Evolutionary conservation across 2,329 filamentous ascomycete species (phyloP), one percentile per base, ranked within the genome.

Genomic region (Trichoderma afroharzianum): DNA sequence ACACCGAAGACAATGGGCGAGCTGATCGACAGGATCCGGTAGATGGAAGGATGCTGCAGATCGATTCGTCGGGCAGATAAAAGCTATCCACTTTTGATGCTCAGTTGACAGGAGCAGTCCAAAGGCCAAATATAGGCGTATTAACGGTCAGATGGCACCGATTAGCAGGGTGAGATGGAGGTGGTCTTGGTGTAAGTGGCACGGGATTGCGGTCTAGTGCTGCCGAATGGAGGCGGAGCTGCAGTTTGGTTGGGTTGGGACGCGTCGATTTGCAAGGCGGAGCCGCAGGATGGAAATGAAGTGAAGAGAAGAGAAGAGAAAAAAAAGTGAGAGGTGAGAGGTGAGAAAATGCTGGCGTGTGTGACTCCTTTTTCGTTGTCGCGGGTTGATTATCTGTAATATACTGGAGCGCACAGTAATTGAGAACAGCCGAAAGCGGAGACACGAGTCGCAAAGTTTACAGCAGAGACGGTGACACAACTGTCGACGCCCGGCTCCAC

Each of bases 371-470:
- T 66, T 71, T 43, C 39, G 72, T 39, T 73, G 68, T 70, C 71
- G 69, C 70, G 68, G 71, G 75, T 63, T 63, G 64, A 57, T 66
- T 63, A n/a, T 59, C 30, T 33, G 57, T 59, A 59, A n/a, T 59
- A 32, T 33, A 59, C 55, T 32, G 55, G 28, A 32, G 12, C 4
- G 15, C 28, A 26, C 30, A 59, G 28, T 14, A 63, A 63, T 57
- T 33, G 36, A 50, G n/a, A 55, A 30, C 61, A 71, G 74, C 75
- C 75, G 75, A 76, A 75, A 76, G 74, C 75, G 75, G 75, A 76
- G 74, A 74, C 53, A 14, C 30, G 69, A 55, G 26, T 53, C 26
- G n/a, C 67, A 63, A 64, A 63, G 47, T 68, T 68, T 47, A 33
- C 50, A 57, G 39, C 21, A 59, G 28, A 63, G 53, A 57, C 15